Conservation (phyloP, 495 filamentous ascomycete species). For the Lophiotrema nucula region DNA sequence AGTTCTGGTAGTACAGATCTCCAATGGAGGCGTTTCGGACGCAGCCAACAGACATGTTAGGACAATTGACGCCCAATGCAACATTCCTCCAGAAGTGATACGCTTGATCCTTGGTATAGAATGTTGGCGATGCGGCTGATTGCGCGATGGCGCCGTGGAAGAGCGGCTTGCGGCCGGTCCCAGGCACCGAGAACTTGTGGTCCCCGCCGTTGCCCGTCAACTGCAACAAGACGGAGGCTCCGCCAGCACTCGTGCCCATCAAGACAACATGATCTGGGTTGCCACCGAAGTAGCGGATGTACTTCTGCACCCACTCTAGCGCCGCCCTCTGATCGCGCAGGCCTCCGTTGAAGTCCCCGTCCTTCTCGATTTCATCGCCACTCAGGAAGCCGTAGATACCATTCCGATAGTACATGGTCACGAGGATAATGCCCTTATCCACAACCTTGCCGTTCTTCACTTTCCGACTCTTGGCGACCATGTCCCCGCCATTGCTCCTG, state of each 20-base stretch:
- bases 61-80: constrained; percentile 17
- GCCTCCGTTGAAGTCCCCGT: constrained; percentile 52
- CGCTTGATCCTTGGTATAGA: constrained; percentile 18
- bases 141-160: constrained; percentile 21
- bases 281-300: constrained; percentile 30
- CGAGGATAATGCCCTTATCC: constrained; percentile 35
- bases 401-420: constrained; percentile 45
- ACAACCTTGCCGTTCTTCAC: constrained; percentile 9
- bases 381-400: constrained; percentile 67
- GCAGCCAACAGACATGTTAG: constrained; percentile 14
- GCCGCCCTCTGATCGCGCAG: constrained; percentile 68
- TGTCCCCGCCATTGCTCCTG: constrained; percentile 2
- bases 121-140: constrained; percentile 20
- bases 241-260: constrained; percentile 24
- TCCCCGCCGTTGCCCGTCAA: constrained; percentile 38
- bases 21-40: constrained; percentile 9
- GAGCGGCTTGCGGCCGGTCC: constrained; percentile 4
- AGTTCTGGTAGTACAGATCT: constrained; percentile 24
- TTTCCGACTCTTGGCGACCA: constrained; percentile 13
- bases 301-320: constrained; percentile 61
- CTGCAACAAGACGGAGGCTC: constrained; percentile 23
- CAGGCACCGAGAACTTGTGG: constrained; percentile 23
- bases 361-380: constrained; percentile 44
- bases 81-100: constrained; percentile 15
- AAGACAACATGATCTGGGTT: constrained; percentile 25